A percentile compares a stretch with the other conserved stretches of the same genome.
phyloP scores from a whole-genome alignment of 2,329 filamentous ascomycete species.

The Ascosphaera aggregata region DNA sequence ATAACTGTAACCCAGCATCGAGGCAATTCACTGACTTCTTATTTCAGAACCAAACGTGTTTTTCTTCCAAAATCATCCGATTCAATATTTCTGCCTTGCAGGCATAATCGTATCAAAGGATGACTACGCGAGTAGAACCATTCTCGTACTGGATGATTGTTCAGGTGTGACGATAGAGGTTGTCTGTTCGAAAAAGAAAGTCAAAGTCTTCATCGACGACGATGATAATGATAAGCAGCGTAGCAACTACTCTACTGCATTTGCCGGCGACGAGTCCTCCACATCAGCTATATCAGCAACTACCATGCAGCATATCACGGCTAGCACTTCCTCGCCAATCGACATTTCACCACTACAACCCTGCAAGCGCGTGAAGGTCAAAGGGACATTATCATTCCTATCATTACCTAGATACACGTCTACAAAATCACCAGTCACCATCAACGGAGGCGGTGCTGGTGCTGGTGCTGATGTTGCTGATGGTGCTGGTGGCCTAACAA shows the following conservation, averaged over 20 bases:
- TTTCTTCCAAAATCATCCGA: slow-evolving; percentile 51
- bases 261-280: background rate
- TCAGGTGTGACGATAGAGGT: slow-evolving; percentile 35
- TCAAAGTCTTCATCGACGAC: background rate
- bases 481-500: too few relatives aligned
- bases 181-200: slow-evolving; percentile 17
- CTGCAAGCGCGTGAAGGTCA: slow-evolving; percentile 30
- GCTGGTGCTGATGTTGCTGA: too few relatives aligned
- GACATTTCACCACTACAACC: slow-evolving; percentile 23
- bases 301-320: slow-evolving; percentile 2
- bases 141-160: slow-evolving; percentile 37
- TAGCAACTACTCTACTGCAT: background rate
- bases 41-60: slow-evolving; percentile 30
- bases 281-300: slow-evolving; percentile 7
- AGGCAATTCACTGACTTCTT: too few relatives aligned
- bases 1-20: too few relatives aligned
- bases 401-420: background rate
- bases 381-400: slow-evolving; percentile 31
- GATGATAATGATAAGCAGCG: background rate
- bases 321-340: slow-evolving; percentile 14
- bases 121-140: slow-evolving; percentile 27
- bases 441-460: too few relatives aligned
- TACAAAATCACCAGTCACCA: too few relatives aligned
- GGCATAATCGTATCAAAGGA: slow-evolving; percentile 43
- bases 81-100: slow-evolving; percentile 49